Conservation (phyloP, 2,329 filamentous ascomycete genomes). For the Tolypocladium amazonense region DNA sequence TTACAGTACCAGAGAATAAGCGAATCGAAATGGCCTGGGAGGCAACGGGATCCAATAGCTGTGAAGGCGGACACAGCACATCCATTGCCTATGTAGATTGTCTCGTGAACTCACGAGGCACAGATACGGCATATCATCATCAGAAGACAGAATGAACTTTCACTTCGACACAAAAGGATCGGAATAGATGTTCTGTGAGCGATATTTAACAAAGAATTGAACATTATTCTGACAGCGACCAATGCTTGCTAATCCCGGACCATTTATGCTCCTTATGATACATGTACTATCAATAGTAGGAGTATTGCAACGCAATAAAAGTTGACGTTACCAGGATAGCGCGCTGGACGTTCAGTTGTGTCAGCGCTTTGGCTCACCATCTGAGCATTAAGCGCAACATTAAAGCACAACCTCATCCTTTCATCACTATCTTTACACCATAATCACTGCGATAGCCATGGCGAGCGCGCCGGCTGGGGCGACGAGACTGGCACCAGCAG, state of each 20-base stretch:
- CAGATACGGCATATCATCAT: neutral
- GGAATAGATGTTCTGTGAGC: neutral
- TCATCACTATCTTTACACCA: neutral
- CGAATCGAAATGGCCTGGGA: no score
- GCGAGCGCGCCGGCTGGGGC: slow-evolving; percentile 6
- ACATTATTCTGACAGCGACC: neutral
- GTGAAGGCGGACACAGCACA: no score
- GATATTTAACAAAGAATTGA: neutral
- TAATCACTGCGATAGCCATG: slow-evolving; percentile 3
- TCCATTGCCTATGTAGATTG: no score
- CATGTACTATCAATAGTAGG: neutral
- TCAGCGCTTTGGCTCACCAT: neutral
- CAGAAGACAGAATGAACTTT: neutral
- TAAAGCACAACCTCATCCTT: neutral
- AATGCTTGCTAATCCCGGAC: neutral
- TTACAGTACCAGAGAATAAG: no score
- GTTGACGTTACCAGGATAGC: neutral
- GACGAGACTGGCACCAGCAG: slow-evolving; percentile 6
- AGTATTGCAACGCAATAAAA: neutral
- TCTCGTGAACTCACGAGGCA: neutral
- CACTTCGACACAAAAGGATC: neutral
- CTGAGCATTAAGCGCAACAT: neutral
- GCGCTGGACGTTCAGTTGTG: neutral
- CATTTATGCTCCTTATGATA: neutral
- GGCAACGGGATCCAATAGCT: no score